phyloP scores from a whole-genome alignment of 192 early-diverging fungal species.

The Bifiguratus adelaidae region DNA sequence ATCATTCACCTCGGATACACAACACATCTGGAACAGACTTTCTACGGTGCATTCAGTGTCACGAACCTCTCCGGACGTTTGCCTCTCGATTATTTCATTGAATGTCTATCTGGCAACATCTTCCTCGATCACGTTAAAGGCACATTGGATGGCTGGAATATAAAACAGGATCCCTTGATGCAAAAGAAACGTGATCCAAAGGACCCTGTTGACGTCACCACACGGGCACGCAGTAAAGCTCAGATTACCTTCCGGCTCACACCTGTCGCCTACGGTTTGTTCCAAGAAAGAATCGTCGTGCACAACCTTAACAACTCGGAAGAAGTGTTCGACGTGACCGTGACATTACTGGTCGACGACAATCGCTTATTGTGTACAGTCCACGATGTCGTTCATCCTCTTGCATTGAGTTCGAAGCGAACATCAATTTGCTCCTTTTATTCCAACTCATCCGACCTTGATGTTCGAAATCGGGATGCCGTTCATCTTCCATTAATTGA shows the following conservation, averaged over 20 bases:
- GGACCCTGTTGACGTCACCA: background rate
- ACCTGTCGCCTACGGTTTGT: slow-evolving; percentile 42
- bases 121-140: slow-evolving; percentile 37
- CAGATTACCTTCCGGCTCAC: slow-evolving; percentile 48
- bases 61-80: slow-evolving; percentile 58
- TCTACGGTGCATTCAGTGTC: slow-evolving; percentile 52
- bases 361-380: background rate
- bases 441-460: too few species aligned
- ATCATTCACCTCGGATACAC: slow-evolving; percentile 60
- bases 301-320: slow-evolving; percentile 60
- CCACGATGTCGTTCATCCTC: too few species aligned
- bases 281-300: slow-evolving; percentile 49
- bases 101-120: slow-evolving; percentile 36
- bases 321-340: slow-evolving; percentile 49
- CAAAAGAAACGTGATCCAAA: background rate
- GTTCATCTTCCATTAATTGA: too few species aligned
- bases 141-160: slow-evolving; percentile 39
- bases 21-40: slow-evolving; percentile 26
- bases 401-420: too few species aligned
- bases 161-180: slow-evolving; percentile 3
- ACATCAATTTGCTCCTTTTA: too few species aligned
- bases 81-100: slow-evolving; percentile 55
- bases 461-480: too few species aligned
- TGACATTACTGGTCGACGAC: slow-evolving; percentile 61
- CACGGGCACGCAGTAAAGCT: background rate